Conservation (phyloP, 345 rosid genomes). For the Euphorbia tirucalli region DNA sequence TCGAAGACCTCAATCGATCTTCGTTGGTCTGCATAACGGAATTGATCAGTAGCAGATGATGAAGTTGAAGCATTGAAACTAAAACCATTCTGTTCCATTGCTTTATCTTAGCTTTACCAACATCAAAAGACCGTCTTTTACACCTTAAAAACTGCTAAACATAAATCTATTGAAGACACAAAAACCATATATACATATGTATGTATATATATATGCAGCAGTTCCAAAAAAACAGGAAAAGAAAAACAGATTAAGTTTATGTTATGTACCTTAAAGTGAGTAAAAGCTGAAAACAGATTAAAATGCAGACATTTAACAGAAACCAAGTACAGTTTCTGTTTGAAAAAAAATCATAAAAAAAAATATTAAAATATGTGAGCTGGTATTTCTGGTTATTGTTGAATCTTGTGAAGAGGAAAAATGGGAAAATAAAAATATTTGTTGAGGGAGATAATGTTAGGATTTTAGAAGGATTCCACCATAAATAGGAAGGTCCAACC, state of each 20-base stretch:
- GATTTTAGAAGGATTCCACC: not conserved
- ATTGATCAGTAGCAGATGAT: not conserved
- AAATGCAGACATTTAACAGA: not conserved
- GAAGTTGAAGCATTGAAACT: no score
- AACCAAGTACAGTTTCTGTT: not conserved
- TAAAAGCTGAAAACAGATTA: not conserved
- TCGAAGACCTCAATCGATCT: slow-evolving; percentile 37
- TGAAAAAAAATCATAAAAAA: not conserved
- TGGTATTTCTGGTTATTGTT: not conserved
- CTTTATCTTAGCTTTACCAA: not conserved
- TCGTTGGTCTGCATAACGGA: slow-evolving; percentile 15
- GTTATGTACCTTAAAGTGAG: not conserved
- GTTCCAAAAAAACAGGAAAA: not conserved
- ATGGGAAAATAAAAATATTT: not conserved
- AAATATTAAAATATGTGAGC: not conserved
- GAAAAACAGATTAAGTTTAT: not conserved
- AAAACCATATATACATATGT: no score
- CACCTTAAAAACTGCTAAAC: not conserved
- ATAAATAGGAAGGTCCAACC: slow-evolving; percentile 5
- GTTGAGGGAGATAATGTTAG: slow-evolving; percentile 5
- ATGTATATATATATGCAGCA: not conserved
- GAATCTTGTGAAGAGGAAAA: not conserved
- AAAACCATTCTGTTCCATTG: not conserved
- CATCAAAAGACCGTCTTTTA: not conserved
- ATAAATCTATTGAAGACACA: no score